A percentile compares a stretch with the other conserved stretches of the same genome.
phyloP scores from a whole-genome alignment of 2,329 filamentous ascomycete genomes.

The Calonectria pseudoreteaudii region DNA sequence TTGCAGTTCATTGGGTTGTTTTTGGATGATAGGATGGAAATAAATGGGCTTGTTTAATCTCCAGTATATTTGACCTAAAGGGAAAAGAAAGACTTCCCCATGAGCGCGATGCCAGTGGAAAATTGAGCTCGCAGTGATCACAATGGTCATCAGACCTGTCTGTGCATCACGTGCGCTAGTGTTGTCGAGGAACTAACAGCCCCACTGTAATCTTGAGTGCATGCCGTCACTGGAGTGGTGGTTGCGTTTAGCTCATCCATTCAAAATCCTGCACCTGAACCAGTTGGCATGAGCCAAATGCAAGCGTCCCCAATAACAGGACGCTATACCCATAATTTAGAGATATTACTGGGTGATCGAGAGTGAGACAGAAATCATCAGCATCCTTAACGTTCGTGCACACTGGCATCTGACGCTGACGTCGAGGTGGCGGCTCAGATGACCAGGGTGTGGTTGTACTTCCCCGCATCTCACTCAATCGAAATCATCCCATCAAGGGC shows the following conservation, averaged over 20 bases:
- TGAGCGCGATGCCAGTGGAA: too few relatives aligned
- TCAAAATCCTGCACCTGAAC: background rate
- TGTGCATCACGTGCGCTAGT: background rate
- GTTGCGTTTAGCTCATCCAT: background rate
- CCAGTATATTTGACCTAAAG: too few relatives aligned
- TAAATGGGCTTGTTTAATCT: too few relatives aligned
- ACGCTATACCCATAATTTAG: background rate
- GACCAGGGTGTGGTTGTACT: background rate
- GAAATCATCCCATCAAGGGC: background rate
- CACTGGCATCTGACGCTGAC: background rate
- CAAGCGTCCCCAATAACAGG: background rate
- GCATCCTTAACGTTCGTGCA: background rate
- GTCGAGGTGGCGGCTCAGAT: background rate
- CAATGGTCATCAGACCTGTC: background rate
- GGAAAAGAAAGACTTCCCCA: too few relatives aligned
- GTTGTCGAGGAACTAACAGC: background rate
- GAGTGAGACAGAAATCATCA: background rate
- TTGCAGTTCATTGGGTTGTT: too few relatives aligned
- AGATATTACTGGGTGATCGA: background rate
- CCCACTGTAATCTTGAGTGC: background rate
- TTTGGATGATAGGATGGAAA: too few relatives aligned
- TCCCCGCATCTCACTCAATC: background rate
- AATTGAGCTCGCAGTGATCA: too few relatives aligned
- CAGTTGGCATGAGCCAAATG: background rate
- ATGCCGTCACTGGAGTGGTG: background rate